Conservation (phyloP, 192 early-diverging fungal species). For the Backusella australiensis region DNA sequence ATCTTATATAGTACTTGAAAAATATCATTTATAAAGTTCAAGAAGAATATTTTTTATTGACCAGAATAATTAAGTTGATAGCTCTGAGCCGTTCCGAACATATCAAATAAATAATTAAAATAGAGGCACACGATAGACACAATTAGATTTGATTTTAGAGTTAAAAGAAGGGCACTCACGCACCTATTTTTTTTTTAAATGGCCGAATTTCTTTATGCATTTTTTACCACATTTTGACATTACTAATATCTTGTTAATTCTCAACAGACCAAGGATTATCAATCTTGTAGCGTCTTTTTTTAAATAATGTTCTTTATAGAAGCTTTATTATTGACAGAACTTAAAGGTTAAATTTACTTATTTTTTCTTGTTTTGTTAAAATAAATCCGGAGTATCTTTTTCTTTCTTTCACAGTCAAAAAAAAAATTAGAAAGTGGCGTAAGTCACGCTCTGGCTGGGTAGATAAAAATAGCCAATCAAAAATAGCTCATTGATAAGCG, state of each 20-base stretch:
- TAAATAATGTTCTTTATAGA: neutral
- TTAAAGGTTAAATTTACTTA: neutral
- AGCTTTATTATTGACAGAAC: neutral
- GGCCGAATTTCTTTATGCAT: neutral
- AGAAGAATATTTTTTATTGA: neutral
- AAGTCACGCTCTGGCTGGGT: neutral
- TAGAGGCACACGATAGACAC: neutral
- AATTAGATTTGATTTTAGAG: neutral
- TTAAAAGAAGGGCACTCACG: neutral
- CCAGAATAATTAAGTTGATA: neutral
- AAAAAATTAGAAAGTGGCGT: neutral
- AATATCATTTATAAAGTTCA: neutral
- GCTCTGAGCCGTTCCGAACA: neutral
- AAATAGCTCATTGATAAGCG: slow-evolving; percentile 1
- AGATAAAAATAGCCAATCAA: neutral
- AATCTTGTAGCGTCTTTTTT: neutral
- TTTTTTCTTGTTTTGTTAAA: slow-evolving; percentile 1
- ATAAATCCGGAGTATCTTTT: neutral
- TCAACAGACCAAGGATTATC: neutral
- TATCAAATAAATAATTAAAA: neutral
- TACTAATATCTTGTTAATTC: neutral
- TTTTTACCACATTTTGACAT: neutral
- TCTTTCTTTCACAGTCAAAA: neutral
- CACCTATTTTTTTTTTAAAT: neutral
- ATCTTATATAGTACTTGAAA: neutral